A percentile compares a stretch with the other conserved stretches of the same genome.
Evolutionary conservation across 768 basidiomycete species (phyloP).

Genomic region (Punctularia strigosozonata): DNA sequence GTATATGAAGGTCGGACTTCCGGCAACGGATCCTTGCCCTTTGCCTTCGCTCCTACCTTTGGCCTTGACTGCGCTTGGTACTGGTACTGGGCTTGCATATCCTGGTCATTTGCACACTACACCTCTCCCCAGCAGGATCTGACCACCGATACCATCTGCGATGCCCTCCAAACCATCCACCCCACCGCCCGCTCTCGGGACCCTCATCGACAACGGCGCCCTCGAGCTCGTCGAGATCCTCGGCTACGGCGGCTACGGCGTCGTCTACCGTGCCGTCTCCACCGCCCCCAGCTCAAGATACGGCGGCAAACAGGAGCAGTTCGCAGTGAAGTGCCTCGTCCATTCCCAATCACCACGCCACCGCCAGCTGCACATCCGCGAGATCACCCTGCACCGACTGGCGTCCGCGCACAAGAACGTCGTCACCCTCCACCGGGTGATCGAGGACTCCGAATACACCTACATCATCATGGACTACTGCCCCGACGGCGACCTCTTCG

Average conservation of each 20-base stretch:
- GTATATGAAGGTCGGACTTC: too few relatives aligned
- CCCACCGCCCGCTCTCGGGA: conserved; percentile 51
- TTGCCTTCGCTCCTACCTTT: too few relatives aligned
- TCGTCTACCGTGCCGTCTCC: conserved; percentile 85
- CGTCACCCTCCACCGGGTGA: conserved; percentile 79
- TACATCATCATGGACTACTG: conserved; percentile 94
- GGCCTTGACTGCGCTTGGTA: too few relatives aligned
- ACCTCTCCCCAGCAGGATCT: too few relatives aligned
- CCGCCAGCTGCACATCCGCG: conserved; percentile 73
- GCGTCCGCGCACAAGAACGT: conserved; percentile 70
- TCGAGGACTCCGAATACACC: conserved; percentile 72
- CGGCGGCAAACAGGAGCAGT: too few relatives aligned
- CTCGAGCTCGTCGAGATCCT: conserved; percentile 81
- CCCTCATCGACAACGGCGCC: conserved; percentile 69
- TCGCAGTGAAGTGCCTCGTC: conserved; percentile 87
- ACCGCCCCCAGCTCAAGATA: too few relatives aligned
- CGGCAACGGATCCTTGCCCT: too few relatives aligned
- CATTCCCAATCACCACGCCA: conserved; percentile 45
- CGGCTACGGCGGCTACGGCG: conserved; percentile 90
- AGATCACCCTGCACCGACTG: conserved; percentile 73
- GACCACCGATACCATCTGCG: too few relatives aligned
- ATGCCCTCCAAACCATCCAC: conserved; percentile 17
- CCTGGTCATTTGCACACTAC: too few relatives aligned
- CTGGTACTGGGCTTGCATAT: too few relatives aligned
- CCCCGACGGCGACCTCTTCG: conserved; percentile 82